These are phyloP conservation scores for Aspergillus avenaceus DNA, from an alignment of 495 filamentous ascomycete species.

Conservation along the genomic window DNA sequence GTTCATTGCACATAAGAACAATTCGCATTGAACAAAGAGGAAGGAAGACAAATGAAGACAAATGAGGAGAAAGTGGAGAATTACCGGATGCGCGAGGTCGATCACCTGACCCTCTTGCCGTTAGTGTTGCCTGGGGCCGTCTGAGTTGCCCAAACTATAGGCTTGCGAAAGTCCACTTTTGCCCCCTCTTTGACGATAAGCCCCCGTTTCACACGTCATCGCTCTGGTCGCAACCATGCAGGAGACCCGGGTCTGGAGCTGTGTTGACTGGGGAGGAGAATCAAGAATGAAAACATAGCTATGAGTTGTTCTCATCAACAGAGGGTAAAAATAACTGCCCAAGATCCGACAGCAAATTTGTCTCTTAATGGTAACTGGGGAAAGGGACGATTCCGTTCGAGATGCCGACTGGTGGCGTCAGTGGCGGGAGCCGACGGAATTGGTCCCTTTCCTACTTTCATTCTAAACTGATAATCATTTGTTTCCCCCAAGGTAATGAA, in stretches of 20 bases:
- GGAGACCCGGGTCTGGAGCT: too few species aligned
- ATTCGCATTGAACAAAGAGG: too few species aligned
- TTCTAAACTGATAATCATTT: neutral
- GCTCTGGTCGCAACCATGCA: neutral
- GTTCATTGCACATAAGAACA: too few species aligned
- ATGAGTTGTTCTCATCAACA: too few species aligned
- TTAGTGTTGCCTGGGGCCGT: neutral
- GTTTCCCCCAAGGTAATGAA: neutral
- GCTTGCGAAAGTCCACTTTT: slow-evolving; percentile 5
- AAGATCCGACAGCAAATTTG: neutral
- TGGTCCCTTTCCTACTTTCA: neutral
- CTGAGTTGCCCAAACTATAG: slow-evolving; percentile 8
- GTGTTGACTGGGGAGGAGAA: too few species aligned
- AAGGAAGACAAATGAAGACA: neutral
- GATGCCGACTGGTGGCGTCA: slow-evolving; percentile 24
- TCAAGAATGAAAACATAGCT: too few species aligned
- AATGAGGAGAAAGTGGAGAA: slow-evolving; percentile 1
- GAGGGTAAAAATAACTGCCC: too few species aligned
- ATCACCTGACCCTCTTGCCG: slow-evolving; percentile 23
- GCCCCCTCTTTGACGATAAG: slow-evolving; percentile 14
- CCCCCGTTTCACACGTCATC: slow-evolving; percentile 14
- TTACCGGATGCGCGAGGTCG: slow-evolving; percentile 17
- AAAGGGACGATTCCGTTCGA: neutral
- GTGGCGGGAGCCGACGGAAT: slow-evolving; percentile 23
- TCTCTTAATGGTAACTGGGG: neutral